Evolutionary conservation across 371 early-diverging fungal species (phyloP), one percentile per base, ranked within the genome.

Genomic region (Parasitella parasitica): DNA sequence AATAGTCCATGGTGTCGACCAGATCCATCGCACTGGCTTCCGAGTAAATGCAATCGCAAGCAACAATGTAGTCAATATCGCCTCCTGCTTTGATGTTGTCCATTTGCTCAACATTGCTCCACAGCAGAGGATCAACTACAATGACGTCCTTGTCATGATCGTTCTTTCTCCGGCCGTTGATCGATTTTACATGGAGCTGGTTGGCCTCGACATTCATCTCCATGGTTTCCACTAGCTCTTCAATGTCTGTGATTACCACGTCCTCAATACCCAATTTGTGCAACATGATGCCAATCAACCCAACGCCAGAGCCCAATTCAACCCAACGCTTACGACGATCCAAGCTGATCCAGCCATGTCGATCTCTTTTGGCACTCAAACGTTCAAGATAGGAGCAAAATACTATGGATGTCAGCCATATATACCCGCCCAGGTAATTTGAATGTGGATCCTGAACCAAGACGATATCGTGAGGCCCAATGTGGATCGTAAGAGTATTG

Each of bases 21-120:
- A 83, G 59, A 55, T 78, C 83, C 24, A 75, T 53, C 3, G 80
- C 78, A 54, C 80, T 80, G 16, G 81, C 80, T 57, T 83, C 83
- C 9, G 83, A 83, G 54, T 83, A 83, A 46, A 83, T 81, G 53
- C 83, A 83, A 59, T 83, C 83, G 49, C 79, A 78, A 0, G 83
- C 83, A 4, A 83, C 62, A 4, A 83, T 60, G 53, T 80, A 78
- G 55, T 83, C 83, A 62, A 78, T 78, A n/a, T 63, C 61, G 1
- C 71, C 71, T 2, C 72, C 76, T 1, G 60, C 62, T 30, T 71
- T 66, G 26, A 77, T 60, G 54, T 63, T 69, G 9, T 46, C 43
- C 39, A 78, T 78, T 3, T 71, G 74, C 26, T 70, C 61, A n/a
- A 61, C 52, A 38, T 83, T 72, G 13, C 72, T 70, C 83, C 83